Percentiles rank a stretch among this genome's conserved stretches.
These are phyloP conservation scores for Ramularia endophylla DNA, from an alignment of 2,329 filamentous ascomycete genomes.

Conservation along the genomic window DNA sequence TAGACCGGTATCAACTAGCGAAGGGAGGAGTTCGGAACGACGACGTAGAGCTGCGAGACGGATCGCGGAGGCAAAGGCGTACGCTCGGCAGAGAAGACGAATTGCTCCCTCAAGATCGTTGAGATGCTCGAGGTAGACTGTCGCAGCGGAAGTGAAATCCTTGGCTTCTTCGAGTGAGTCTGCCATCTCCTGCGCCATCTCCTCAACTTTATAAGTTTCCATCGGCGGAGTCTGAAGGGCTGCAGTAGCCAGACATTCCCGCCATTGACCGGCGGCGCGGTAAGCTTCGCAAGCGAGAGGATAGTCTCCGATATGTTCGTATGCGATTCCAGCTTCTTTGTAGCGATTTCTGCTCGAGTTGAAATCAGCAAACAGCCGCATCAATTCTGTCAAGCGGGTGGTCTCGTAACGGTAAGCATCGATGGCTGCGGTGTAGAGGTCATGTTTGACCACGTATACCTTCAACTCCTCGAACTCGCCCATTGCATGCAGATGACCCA, in stretches of 20 bases:
- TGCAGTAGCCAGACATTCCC: slow-evolving; percentile 78
- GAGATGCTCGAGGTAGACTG: slow-evolving; percentile 76
- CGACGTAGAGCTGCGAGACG: slow-evolving; percentile 62
- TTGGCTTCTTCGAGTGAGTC: slow-evolving; percentile 77
- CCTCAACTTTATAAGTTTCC: slow-evolving; percentile 56
- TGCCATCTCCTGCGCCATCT: slow-evolving; percentile 68
- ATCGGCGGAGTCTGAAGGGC: slow-evolving; percentile 58
- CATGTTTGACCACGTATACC: slow-evolving; percentile 70
- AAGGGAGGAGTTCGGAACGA: slow-evolving; percentile 56
- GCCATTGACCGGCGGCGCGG: slow-evolving; percentile 80
- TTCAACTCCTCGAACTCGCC: slow-evolving; percentile 72
- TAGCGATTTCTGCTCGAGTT: slow-evolving; percentile 70
- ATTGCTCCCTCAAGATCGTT: slow-evolving; percentile 63
- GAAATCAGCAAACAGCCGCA: slow-evolving; percentile 70
- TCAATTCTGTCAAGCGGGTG: slow-evolving; percentile 60
- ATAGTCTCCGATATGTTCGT: slow-evolving; percentile 77
- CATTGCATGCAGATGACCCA: slow-evolving; percentile 67
- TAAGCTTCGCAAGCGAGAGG: slow-evolving; percentile 74
- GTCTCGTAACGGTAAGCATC: slow-evolving; percentile 78
- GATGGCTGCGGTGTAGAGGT: slow-evolving; percentile 71
- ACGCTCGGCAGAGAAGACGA: slow-evolving; percentile 77
- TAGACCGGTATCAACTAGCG: slow-evolving; percentile 70
- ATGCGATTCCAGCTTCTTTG: slow-evolving; percentile 80
- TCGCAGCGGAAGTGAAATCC: slow-evolving; percentile 73
- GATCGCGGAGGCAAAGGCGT: slow-evolving; percentile 82